A percentile compares a stretch with the other conserved stretches of the same genome.
phyloP scores from a whole-genome alignment of 441 rosid genomes.

The Daphne laureola region DNA sequence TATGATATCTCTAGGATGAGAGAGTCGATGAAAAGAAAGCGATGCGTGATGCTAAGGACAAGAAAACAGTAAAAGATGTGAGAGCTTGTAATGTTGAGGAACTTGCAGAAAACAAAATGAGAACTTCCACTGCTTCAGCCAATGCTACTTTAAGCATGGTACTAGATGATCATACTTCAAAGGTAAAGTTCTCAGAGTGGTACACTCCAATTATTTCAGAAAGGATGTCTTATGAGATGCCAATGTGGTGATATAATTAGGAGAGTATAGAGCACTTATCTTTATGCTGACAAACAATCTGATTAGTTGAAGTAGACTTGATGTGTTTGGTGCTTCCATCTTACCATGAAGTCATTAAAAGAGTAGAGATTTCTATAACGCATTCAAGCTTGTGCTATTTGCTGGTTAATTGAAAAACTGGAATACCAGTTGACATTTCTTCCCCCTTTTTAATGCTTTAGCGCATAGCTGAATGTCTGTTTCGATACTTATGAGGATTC shows the following conservation, averaged over 20 bases:
- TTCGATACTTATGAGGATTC: neutral
- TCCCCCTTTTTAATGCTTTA: neutral
- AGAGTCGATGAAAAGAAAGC: slow-evolving; percentile 30
- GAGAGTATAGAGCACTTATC: too few relatives aligned
- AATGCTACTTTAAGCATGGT: slow-evolving; percentile 22
- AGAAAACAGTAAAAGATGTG: slow-evolving; percentile 23
- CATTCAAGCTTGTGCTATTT: too few relatives aligned
- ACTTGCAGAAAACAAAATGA: slow-evolving; percentile 23
- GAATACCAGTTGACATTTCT: neutral
- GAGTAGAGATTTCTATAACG: too few relatives aligned
- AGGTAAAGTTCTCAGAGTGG: slow-evolving; percentile 39
- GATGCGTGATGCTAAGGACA: slow-evolving; percentile 25
- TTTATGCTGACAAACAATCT: too few relatives aligned
- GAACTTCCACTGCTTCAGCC: slow-evolving; percentile 18
- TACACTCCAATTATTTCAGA: neutral
- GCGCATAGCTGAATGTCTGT: too few relatives aligned
- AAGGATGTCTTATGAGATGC: too few relatives aligned
- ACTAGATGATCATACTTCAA: slow-evolving; percentile 31
- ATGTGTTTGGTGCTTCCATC: too few relatives aligned
- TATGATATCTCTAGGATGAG: slow-evolving; percentile 24
- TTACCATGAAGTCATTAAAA: too few relatives aligned
- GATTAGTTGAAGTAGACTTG: too few relatives aligned
- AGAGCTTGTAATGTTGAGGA: slow-evolving; percentile 18
- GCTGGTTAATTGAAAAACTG: neutral
- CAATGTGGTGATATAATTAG: too few relatives aligned